Evolutionary conservation across 768 basidiomycete genomes (phyloP).

Genomic region (Pleurotus eryngii): DNA sequence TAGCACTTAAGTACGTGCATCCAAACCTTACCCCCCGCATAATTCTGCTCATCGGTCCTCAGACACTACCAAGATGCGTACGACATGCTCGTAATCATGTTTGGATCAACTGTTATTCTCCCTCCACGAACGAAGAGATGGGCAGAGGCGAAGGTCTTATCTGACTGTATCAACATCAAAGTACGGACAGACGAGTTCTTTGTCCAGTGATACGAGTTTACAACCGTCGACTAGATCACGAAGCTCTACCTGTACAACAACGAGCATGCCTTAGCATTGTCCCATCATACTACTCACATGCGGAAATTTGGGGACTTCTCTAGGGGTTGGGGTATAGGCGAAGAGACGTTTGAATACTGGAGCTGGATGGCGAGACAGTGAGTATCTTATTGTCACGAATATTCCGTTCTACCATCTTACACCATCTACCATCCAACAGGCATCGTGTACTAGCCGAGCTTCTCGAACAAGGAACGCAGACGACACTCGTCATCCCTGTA

Average conservation of each 20-base stretch:
- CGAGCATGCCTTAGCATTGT: conserved; percentile 76
- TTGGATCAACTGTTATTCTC: conserved; percentile 79
- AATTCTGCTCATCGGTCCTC: conserved; percentile 12
- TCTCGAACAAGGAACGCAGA: conserved; percentile 73
- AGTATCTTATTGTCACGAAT: conserved; percentile 22
- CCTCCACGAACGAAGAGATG: conserved; percentile 94
- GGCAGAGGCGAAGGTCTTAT: conserved; percentile 97
- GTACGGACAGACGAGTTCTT: conserved; percentile 32
- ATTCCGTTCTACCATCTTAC: neutral
- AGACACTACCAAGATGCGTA: conserved; percentile 97
- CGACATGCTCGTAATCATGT: conserved; percentile 79
- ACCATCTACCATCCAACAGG: conserved; percentile 33
- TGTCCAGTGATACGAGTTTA: neutral
- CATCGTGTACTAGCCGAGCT: conserved; percentile 90
- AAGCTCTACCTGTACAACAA: conserved; percentile 91
- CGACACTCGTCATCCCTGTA: conserved; percentile 58
- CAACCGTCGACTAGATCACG: conserved; percentile 53
- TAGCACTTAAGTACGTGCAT: conserved; percentile 77
- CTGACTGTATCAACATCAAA: conserved; percentile 90
- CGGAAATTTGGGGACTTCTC: conserved; percentile 84
- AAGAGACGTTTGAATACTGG: conserved; percentile 97
- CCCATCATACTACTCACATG: conserved; percentile 83
- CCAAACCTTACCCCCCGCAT: conserved; percentile 9
- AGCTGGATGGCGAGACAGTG: conserved; percentile 94
- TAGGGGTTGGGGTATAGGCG: conserved; percentile 91